Conservation (phyloP, 108 stramenopile species). For the Discostella stelligeroides region DNA sequence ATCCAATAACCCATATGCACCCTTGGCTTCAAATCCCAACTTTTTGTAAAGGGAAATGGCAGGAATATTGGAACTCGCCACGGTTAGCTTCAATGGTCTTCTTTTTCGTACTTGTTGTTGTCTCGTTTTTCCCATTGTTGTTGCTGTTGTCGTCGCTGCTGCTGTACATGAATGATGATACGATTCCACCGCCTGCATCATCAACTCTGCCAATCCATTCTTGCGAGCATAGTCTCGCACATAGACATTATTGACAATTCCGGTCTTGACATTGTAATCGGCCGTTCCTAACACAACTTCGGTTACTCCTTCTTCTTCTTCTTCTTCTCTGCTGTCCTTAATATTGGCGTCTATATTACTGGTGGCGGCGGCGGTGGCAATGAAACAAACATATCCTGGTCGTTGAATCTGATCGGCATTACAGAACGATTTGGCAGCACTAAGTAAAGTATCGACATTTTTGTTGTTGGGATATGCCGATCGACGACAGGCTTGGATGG, state of each 20-base stretch:
- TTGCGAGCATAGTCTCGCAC: constrained; percentile 38
- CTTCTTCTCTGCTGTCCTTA: neutral
- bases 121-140: neutral
- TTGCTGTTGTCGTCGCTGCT: neutral
- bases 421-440: constrained; percentile 45
- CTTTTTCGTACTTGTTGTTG: no score
- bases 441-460: constrained; percentile 10
- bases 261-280: constrained; percentile 25
- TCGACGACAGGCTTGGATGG: constrained; percentile 40
- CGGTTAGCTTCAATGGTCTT: constrained; percentile 34
- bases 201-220: constrained; percentile 34
- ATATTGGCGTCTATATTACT: neutral
- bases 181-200: constrained; percentile 43
- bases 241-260: constrained; percentile 45
- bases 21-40: constrained; percentile 41
- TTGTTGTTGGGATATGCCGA: constrained; percentile 25
- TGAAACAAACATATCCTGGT: constrained; percentile 33
- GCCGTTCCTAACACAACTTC: constrained; percentile 37
- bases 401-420: constrained; percentile 45
- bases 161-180: neutral
- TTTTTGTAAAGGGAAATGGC: constrained; percentile 36
- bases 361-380: constrained; percentile 16
- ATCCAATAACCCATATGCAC: constrained; percentile 27
- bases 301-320: neutral
- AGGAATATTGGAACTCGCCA: constrained; percentile 36